phyloP scores from a whole-genome alignment of 1,284 basidiomycete species.

The Cutaneotrichosporon sp. region DNA sequence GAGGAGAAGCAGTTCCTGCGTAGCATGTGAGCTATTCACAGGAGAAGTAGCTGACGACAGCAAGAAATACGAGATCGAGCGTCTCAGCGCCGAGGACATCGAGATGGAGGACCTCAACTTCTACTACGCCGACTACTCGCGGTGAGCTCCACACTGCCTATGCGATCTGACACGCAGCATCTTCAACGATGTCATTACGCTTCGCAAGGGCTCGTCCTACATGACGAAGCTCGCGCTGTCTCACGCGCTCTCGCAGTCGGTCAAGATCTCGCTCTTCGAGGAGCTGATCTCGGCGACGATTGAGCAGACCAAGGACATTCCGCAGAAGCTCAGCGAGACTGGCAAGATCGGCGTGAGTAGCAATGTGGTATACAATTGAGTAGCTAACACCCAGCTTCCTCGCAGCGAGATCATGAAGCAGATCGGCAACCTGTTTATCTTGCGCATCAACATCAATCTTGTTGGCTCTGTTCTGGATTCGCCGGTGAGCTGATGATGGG shows the following conservation, averaged over 20 bases:
- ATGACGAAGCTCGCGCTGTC: slow-evolving; percentile 97
- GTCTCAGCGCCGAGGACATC: slow-evolving; percentile 74
- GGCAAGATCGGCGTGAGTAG: slow-evolving; percentile 83
- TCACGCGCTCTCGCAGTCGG: slow-evolving; percentile 91
- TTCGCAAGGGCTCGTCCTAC: slow-evolving; percentile 90
- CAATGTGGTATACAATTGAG: no score
- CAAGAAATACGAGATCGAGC: slow-evolving; percentile 90
- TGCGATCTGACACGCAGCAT: slow-evolving; percentile 64
- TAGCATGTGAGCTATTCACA: slow-evolving; percentile 74
- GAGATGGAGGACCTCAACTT: slow-evolving; percentile 98
- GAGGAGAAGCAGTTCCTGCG: slow-evolving; percentile 87
- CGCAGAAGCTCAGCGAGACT: slow-evolving; percentile 87
- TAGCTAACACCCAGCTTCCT: slow-evolving; percentile 49
- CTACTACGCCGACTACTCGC: slow-evolving; percentile 94
- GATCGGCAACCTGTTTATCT: slow-evolving; percentile 90
- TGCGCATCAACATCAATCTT: slow-evolving; percentile 92
- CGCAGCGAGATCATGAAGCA: slow-evolving; percentile 90
- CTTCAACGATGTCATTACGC: slow-evolving; percentile 97
- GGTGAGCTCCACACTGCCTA: no score
- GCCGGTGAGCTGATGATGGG: slow-evolving; percentile 56
- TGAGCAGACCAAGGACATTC: slow-evolving; percentile 95
- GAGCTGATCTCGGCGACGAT: slow-evolving; percentile 90
- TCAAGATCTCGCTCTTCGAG: slow-evolving; percentile 96
- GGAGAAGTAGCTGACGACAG: slow-evolving; percentile 54
- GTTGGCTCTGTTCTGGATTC: slow-evolving; percentile 95